These are phyloP conservation scores for Neckera pumila DNA, from an alignment of 225 moss, liverwort and hornwort species.

Conservation along the genomic window DNA sequence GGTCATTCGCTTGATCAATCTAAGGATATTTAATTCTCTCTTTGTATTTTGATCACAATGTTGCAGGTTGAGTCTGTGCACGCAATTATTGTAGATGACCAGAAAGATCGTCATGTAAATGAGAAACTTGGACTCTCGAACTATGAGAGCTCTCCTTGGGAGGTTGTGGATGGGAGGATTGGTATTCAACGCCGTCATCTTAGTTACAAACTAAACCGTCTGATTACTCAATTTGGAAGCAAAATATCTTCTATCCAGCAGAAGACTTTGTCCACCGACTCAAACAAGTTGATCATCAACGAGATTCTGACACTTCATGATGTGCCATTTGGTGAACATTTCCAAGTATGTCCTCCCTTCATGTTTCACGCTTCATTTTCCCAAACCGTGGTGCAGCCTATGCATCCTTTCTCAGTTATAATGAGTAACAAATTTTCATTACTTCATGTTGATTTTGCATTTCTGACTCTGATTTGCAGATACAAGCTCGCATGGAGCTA, in stretches of 20 bases:
- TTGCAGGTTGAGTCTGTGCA: constrained; percentile 37
- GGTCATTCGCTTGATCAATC: background rate
- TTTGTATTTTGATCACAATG: background rate
- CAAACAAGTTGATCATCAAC: constrained; percentile 24
- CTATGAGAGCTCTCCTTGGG: constrained; percentile 60
- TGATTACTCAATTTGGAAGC: constrained; percentile 66
- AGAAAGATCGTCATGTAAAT: constrained; percentile 33
- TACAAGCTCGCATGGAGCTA: constrained; percentile 55
- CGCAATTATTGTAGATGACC: constrained; percentile 4
- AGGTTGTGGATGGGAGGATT: constrained; percentile 41
- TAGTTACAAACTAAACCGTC: constrained; percentile 43
- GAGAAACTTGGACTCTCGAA: constrained; percentile 46
- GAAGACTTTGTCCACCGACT: constrained; percentile 28
- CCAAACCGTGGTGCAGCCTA: background rate
- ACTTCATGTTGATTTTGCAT: background rate
- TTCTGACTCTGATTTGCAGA: constrained; percentile 4
- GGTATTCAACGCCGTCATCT: constrained; percentile 49
- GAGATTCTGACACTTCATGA: constrained; percentile 76
- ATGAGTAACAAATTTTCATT: background rate
- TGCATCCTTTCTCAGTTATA: background rate
- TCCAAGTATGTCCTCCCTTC: constrained; percentile 32
- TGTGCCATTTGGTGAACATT: constrained; percentile 79
- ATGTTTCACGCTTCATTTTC: background rate
- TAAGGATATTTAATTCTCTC: background rate
- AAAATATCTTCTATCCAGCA: constrained; percentile 61